phyloP scores from a whole-genome alignment of 345 rosid species.

The Brassica cretica region DNA sequence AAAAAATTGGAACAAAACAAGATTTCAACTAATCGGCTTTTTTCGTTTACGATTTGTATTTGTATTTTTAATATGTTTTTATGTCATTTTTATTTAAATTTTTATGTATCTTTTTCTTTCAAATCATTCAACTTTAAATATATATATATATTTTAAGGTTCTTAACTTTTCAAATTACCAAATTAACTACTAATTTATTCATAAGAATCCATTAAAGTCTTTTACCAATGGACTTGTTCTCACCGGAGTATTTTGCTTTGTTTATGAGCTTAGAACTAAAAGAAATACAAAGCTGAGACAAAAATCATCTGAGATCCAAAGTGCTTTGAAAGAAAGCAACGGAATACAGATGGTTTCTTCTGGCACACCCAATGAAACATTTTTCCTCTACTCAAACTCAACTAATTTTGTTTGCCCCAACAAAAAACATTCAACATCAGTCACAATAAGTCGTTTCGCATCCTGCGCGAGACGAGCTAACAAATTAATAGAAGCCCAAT shows the following conservation, averaged over 20 bases:
- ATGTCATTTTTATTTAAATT: too few relatives aligned
- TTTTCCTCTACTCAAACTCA: slow-evolving; percentile 14
- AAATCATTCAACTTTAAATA: too few relatives aligned
- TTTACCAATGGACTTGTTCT: background rate
- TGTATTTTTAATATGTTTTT: too few relatives aligned
- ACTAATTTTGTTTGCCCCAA: slow-evolving; percentile 25
- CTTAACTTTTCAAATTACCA: background rate
- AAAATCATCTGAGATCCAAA: slow-evolving; percentile 33
- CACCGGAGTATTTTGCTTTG: background rate
- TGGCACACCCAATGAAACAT: slow-evolving; percentile 22
- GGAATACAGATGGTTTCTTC: slow-evolving; percentile 35
- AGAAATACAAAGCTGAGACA: slow-evolving; percentile 25
- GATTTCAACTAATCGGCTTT: too few relatives aligned
- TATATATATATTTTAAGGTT: too few relatives aligned
- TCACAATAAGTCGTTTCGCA: too few relatives aligned
- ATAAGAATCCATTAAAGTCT: too few relatives aligned
- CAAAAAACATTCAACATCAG: background rate
- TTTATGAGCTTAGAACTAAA: slow-evolving; percentile 26
- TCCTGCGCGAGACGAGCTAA: too few relatives aligned
- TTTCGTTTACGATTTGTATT: too few relatives aligned
- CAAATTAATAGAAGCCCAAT: background rate
- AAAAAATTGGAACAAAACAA: too few relatives aligned
- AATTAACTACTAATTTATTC: background rate
- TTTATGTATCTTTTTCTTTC: too few relatives aligned
- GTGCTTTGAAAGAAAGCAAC: slow-evolving; percentile 33